Evolutionary conservation across 2,329 filamentous ascomycete genomes (phyloP).

Genomic region (Cryphonectria carpinicola): DNA sequence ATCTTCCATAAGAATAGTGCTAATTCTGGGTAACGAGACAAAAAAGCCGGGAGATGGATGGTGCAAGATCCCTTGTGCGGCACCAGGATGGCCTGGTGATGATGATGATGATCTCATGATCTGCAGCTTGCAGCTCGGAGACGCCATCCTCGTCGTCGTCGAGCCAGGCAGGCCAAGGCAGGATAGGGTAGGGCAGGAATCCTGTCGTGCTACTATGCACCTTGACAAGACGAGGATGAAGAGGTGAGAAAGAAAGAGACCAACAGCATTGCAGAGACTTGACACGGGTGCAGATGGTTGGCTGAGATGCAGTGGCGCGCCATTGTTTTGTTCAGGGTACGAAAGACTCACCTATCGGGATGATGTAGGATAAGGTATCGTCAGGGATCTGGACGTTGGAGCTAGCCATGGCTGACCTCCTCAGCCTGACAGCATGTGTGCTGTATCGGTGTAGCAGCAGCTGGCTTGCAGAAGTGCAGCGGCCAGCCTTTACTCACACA

Average conservation of each 20-base stretch:
- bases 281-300: conserved; percentile 57
- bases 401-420: conserved; percentile 43
- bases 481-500: background rate
- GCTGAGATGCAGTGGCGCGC: conserved; percentile 39
- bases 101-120: background rate
- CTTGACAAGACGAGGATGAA: conserved; percentile 31
- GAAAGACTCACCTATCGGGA: conserved; percentile 58
- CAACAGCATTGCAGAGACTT: conserved; percentile 49
- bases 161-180: background rate
- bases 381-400: conserved; percentile 50
- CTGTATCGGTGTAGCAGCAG: background rate
- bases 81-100: conserved; percentile 5
- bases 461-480: background rate
- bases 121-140: conserved; percentile 9
- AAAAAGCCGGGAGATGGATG: background rate
- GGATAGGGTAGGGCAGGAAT: conserved; percentile 29
- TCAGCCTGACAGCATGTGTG: background rate
- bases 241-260: conserved; percentile 39
- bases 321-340: conserved; percentile 24
- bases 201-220: conserved; percentile 17
- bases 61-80: background rate
- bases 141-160: background rate
- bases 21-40: background rate
- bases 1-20: background rate
- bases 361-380: conserved; percentile 53